phyloP scores from a whole-genome alignment of 2,329 filamentous ascomycete species.

The Talaromyces albobiverticillius region DNA sequence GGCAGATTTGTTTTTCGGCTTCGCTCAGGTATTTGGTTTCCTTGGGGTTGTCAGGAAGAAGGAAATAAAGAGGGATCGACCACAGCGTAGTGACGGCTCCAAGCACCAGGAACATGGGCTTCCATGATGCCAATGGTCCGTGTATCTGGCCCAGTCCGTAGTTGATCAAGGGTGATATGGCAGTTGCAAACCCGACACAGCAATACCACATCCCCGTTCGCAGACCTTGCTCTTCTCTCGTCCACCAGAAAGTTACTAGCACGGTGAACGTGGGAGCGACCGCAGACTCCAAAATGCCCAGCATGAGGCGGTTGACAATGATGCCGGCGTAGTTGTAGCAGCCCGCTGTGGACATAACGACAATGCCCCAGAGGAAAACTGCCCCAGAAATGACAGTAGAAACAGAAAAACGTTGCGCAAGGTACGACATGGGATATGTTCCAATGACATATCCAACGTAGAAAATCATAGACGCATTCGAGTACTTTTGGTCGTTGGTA shows the following conservation, averaged over 20 bases:
- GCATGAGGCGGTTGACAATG: conserved; percentile 44
- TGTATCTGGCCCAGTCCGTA: not conserved
- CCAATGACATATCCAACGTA: conserved; percentile 9
- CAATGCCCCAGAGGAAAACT: conserved; percentile 42
- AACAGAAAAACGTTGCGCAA: not conserved
- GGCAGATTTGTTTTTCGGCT: conserved; percentile 48
- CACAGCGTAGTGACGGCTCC: conserved; percentile 44
- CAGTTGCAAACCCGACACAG: conserved; percentile 28
- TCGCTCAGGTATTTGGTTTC: conserved; percentile 42
- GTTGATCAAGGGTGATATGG: conserved; percentile 1
- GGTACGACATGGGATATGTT: conserved; percentile 2
- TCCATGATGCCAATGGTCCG: not conserved
- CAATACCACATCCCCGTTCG: conserved; percentile 46
- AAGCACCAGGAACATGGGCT: not conserved
- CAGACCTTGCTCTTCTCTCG: conserved; percentile 46
- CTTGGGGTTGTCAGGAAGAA: conserved; percentile 44
- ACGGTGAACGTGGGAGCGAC: conserved; percentile 53
- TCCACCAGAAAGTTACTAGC: conserved; percentile 52
- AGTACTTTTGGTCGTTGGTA: conserved; percentile 2
- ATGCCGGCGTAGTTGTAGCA: conserved; percentile 43
- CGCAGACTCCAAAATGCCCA: conserved; percentile 49
- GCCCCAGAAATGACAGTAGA: conserved; percentile 30
- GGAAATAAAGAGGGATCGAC: conserved; percentile 40
- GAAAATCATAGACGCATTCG: conserved; percentile 9
- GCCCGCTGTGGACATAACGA: conserved; percentile 45